phyloP scores from a whole-genome alignment of 805 yeast genomes.

The Kodamaea kakaduensis region DNA sequence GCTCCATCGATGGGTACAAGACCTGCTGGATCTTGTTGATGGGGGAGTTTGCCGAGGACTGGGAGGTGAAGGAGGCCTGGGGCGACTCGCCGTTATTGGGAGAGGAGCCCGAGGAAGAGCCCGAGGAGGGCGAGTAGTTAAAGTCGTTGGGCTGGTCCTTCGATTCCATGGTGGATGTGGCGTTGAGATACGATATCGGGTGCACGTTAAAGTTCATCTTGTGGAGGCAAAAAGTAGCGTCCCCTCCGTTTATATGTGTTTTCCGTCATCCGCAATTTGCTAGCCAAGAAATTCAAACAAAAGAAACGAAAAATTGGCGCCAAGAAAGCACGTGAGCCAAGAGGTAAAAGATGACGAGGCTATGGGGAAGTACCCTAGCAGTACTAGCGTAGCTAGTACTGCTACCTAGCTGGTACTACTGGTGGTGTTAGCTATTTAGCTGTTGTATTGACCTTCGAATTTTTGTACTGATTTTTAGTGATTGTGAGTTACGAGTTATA shows the following conservation, averaged over 20 bases:
- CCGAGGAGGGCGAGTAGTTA: conserved; percentile 24
- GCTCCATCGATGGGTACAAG: conserved; percentile 9
- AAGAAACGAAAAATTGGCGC: conserved; percentile 10
- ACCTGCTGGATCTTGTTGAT: conserved; percentile 13
- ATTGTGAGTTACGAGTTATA: no score
- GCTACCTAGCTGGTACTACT: no score
- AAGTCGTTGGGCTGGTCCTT: not conserved
- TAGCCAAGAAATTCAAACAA: conserved; percentile 8
- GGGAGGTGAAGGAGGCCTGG: conserved; percentile 35
- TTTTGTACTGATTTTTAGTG: no score
- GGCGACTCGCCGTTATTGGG: conserved; percentile 27
- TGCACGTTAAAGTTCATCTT: conserved; percentile 40
- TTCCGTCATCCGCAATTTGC: conserved; percentile 2
- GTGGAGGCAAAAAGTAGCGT: not conserved
- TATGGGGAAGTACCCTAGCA: no score
- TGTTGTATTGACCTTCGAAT: no score
- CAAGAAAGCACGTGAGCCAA: conserved; percentile 8
- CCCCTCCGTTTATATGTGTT: conserved; percentile 4
- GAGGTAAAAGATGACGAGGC: not conserved
- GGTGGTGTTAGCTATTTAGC: no score
- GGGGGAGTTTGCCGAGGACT: conserved; percentile 36
- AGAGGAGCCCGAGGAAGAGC: conserved; percentile 12
- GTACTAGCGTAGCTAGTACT: no score
- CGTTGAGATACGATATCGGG: conserved; percentile 44
- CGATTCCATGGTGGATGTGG: conserved; percentile 15